Base-by-base conservation (phyloP, 352 stramenopile species). In the Phytophthora cactorum region DNA sequence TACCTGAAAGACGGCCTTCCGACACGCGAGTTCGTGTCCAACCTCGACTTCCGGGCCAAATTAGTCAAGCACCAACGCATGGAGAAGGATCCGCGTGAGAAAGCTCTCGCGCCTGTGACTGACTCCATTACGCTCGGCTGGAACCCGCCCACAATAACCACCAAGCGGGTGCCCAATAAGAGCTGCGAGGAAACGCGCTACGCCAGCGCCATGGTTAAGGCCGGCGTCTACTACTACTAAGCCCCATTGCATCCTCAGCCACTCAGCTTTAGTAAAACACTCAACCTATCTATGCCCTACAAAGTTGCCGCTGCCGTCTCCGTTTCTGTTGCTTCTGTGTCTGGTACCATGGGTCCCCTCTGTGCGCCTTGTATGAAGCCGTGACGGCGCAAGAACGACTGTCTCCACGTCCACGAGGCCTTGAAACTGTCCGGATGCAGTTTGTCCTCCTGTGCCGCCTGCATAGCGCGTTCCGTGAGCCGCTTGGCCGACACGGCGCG, bases 221-320 rank as follows among this genome's bases (percentile, higher is more conserved):
- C 81, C 2, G 83, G 81, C 38, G 79, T 90, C 43, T 89, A 89
- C 68, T 92, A 92, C 68, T 89, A 89, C 63, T 92, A 80, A 63
- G 12, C 4, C 31, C 7, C 50, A 25, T 5, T n/a, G 51, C 32
- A 17, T 29, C 12, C 2, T 32, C 1, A 27, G 36, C 31, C 9
- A 60, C 17, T 46, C 22, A 53, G 9, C 8, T 38, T 54, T 31
- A 36, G 12, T 43, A 46, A 57, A 39, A 32, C 5, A 44, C 5
- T 10, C 11, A 29, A 46, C 54, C 10, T 56, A 56, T 55, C 41
- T 63, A 38, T 41, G 31, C 22, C 44, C 45, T 60, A 61, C 41
- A 63, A 57, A 46, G 29, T 43, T 17, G 36, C n/a, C 12, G 3
- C 5, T n/a, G 36, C 8, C 12, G 12, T 43, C 10, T 43, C 36